Evolutionary conservation across 768 basidiomycete genomes (phyloP).

Genomic region (Amanita jacksonii): DNA sequence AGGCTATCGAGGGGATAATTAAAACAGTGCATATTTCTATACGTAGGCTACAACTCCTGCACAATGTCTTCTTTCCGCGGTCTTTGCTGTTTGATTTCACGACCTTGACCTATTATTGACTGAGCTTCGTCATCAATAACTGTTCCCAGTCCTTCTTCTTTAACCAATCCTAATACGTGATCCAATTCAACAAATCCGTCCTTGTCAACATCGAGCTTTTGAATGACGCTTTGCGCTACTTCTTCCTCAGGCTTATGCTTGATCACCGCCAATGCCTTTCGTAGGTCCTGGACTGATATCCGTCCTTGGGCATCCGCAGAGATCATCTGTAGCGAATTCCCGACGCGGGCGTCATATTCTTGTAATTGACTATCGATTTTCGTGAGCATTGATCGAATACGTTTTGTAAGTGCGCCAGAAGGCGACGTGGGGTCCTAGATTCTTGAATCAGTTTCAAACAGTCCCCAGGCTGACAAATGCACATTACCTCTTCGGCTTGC

Average conservation of each 20-base stretch:
- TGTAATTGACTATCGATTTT: conserved; percentile 91
- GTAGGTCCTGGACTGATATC: conserved; percentile 81
- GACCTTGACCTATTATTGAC: conserved; percentile 74
- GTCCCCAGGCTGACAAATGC: not conserved
- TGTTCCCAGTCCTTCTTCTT: conserved; percentile 82
- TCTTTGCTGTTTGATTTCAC: conserved; percentile 66
- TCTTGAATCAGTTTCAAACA: conserved; percentile 4
- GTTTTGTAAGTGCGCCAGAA: conserved; percentile 84
- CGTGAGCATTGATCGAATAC: conserved; percentile 90
- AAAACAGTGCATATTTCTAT: not conserved
- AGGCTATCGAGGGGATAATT: conserved; percentile 1
- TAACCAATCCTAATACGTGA: conserved; percentile 83
- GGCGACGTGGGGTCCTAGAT: conserved; percentile 68
- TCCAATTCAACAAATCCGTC: conserved; percentile 94
- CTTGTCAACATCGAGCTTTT: conserved; percentile 92
- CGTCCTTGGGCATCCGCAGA: conserved; percentile 79
- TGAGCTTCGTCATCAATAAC: conserved; percentile 81
- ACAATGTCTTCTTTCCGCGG: conserved; percentile 98
- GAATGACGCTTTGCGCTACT: conserved; percentile 75
- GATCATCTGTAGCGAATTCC: conserved; percentile 77
- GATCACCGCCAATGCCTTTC: conserved; percentile 88
- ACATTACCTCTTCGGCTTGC: conserved; percentile 69
- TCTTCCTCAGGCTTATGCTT: conserved; percentile 89
- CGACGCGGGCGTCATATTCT: conserved; percentile 85
- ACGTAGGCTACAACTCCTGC: conserved; percentile 34